Percentiles rank a stretch among this genome's conserved stretches.
Evolutionary conservation across 306 rosid species (phyloP).

Genomic region (Cotoneaster glaucophyllus): DNA sequence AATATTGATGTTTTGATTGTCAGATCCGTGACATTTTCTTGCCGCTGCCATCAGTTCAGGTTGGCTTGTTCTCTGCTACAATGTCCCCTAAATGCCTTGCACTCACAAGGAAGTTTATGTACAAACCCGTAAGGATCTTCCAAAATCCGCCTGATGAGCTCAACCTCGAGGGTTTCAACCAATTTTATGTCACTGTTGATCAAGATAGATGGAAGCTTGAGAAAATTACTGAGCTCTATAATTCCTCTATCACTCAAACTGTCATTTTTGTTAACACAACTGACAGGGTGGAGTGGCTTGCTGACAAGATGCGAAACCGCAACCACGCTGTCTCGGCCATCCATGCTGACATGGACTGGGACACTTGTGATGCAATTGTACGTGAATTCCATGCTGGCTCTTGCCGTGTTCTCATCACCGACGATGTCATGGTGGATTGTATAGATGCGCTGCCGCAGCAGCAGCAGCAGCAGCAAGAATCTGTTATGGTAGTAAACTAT

Average conservation of each 20-base stretch:
- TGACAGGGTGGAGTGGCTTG: constrained; percentile 95
- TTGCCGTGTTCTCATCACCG: constrained; percentile 83
- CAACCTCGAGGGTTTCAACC: constrained; percentile 92
- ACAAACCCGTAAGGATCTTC: constrained; percentile 81
- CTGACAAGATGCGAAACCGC: constrained; percentile 80
- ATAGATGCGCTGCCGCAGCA: constrained; percentile 41
- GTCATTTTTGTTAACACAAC: constrained; percentile 87
- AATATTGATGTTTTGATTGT: constrained; percentile 8
- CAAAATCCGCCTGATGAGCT: constrained; percentile 80
- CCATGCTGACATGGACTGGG: constrained; percentile 97
- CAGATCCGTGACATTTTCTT: constrained; percentile 93
- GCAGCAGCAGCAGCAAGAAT: constrained; percentile 51
- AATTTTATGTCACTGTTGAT: constrained; percentile 77
- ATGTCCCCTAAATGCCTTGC: constrained; percentile 99
- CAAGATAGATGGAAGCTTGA: constrained; percentile 95
- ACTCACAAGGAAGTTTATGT: constrained; percentile 92
- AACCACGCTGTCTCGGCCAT: constrained; percentile 93
- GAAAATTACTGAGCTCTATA: constrained; percentile 77
- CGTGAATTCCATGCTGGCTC: constrained; percentile 92
- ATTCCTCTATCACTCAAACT: constrained; percentile 81
- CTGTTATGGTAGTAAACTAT: constrained; percentile 69
- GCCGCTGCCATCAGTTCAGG: constrained; percentile 80
- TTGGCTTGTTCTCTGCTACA: constrained; percentile 91
- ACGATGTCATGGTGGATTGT: constrained; percentile 89
- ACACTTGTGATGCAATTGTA: constrained; percentile 81